phyloP scores from a whole-genome alignment of 2,329 filamentous ascomycete species.

The Eutypella sp. region DNA sequence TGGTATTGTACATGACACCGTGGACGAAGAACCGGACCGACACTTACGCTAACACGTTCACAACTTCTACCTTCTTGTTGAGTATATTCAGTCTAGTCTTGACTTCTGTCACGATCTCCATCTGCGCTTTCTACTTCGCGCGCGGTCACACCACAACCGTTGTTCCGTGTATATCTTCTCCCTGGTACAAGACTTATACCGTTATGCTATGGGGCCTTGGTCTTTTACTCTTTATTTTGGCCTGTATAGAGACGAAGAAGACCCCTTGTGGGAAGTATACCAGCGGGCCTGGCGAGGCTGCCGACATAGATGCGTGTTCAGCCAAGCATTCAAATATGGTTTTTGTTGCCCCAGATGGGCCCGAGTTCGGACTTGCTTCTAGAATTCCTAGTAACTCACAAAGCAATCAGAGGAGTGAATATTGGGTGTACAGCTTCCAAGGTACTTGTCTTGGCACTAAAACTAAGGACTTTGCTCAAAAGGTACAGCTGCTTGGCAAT shows the following conservation, averaged over 20 bases:
- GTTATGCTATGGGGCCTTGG: constrained; percentile 6
- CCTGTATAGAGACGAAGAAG: constrained; percentile 16
- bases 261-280: constrained; percentile 17
- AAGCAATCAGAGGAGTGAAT: background rate
- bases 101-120: constrained; percentile 6
- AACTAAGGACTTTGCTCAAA: no score
- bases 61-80: constrained; percentile 6
- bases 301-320: background rate
- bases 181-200: constrained; percentile 23
- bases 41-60: background rate
- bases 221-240: constrained; percentile 7
- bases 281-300: constrained; percentile 1
- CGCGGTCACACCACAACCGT: constrained; percentile 12
- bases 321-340: background rate
- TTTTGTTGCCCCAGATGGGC: background rate
- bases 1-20: background rate
- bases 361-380: background rate
- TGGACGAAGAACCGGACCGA: background rate
- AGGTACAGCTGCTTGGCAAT: no score
- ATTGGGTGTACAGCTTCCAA: background rate
- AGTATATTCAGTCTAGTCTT: constrained; percentile 14
- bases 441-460: background rate
- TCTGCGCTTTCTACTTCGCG: constrained; percentile 14
- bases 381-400: background rate
- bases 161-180: constrained; percentile 18